Evolutionary conservation across 2,329 filamentous ascomycete species (phyloP).

Genomic region (Herpotrichia juniperi): DNA sequence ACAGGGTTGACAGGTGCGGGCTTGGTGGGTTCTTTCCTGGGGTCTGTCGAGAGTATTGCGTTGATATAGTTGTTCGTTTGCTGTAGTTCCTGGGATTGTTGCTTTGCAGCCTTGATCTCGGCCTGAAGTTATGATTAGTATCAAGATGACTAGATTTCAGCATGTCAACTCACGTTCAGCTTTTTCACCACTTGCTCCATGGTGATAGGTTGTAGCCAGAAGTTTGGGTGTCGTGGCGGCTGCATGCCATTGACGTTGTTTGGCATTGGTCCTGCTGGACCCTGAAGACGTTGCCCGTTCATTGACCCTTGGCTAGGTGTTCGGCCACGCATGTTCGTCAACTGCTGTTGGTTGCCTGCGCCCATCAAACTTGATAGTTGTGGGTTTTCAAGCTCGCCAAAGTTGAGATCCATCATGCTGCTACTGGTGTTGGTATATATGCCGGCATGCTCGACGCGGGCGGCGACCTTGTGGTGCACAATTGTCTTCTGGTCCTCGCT

Average conservation of each 20-base stretch:
- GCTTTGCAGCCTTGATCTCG: slow-evolving; percentile 87
- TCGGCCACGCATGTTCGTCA: slow-evolving; percentile 71
- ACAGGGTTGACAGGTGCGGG: slow-evolving; percentile 49
- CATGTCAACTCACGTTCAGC: slow-evolving; percentile 69
- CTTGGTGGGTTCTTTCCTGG: slow-evolving; percentile 59
- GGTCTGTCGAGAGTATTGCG: slow-evolving; percentile 75
- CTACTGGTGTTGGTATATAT: slow-evolving; percentile 72
- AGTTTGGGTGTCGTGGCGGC: slow-evolving; percentile 77
- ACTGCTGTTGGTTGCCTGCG: slow-evolving; percentile 68
- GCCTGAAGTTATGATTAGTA: slow-evolving; percentile 59
- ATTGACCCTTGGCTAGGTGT: slow-evolving; percentile 61
- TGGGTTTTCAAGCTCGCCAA: slow-evolving; percentile 84
- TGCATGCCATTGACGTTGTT: slow-evolving; percentile 64
- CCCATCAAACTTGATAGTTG: slow-evolving; percentile 72
- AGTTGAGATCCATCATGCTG: slow-evolving; percentile 86
- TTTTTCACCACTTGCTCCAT: slow-evolving; percentile 94
- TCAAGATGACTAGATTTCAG: background rate
- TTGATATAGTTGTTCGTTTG: slow-evolving; percentile 83
- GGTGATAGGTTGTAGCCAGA: slow-evolving; percentile 86
- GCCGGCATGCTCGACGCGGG: slow-evolving; percentile 94
- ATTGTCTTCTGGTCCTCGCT: slow-evolving; percentile 98
- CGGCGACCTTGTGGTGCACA: slow-evolving; percentile 97
- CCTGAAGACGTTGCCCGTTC: slow-evolving; percentile 67
- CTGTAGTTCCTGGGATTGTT: slow-evolving; percentile 84
- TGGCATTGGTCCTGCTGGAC: slow-evolving; percentile 60